Evolutionary conservation across 768 basidiomycete species (phyloP).

Genomic region (Lactarius vividus): DNA sequence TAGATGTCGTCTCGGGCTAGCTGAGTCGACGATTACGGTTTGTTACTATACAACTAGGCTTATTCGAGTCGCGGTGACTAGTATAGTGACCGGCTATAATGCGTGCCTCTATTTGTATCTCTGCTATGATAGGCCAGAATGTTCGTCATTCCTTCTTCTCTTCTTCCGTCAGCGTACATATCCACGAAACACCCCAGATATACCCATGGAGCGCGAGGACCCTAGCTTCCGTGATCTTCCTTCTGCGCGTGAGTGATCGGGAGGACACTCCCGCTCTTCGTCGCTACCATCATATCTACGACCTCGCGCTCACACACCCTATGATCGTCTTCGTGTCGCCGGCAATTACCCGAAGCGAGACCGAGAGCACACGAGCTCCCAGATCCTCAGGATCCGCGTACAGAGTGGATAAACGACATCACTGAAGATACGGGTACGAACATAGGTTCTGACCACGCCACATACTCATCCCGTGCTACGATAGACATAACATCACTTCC

Average conservation of each 20-base stretch:
- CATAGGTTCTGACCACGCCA: background rate
- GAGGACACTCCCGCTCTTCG: background rate
- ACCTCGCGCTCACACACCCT: conserved; percentile 5
- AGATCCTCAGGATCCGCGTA: conserved; percentile 26
- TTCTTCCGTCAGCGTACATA: background rate
- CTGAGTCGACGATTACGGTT: too few relatives aligned
- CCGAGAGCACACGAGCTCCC: conserved; percentile 30
- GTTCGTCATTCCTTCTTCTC: background rate
- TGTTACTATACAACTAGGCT: too few relatives aligned
- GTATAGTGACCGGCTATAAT: background rate
- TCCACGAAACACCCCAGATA: background rate
- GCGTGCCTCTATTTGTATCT: background rate
- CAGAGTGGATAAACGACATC: conserved; percentile 2
- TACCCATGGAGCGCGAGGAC: conserved; percentile 5
- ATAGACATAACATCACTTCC: conserved; percentile 38
- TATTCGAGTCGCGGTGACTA: background rate
- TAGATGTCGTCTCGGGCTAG: too few relatives aligned
- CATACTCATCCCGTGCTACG: background rate
- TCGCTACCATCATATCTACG: background rate
- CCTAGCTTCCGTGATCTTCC: background rate
- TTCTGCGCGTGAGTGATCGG: conserved; percentile 19
- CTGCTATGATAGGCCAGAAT: background rate
- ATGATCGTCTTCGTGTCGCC: background rate
- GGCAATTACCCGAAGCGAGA: conserved; percentile 27
- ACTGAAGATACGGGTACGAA: conserved; percentile 27